Evolutionary conservation across 2,329 filamentous ascomycete genomes (phyloP).

Genomic region (Xenosphaeropsis pyriputrescens): DNA sequence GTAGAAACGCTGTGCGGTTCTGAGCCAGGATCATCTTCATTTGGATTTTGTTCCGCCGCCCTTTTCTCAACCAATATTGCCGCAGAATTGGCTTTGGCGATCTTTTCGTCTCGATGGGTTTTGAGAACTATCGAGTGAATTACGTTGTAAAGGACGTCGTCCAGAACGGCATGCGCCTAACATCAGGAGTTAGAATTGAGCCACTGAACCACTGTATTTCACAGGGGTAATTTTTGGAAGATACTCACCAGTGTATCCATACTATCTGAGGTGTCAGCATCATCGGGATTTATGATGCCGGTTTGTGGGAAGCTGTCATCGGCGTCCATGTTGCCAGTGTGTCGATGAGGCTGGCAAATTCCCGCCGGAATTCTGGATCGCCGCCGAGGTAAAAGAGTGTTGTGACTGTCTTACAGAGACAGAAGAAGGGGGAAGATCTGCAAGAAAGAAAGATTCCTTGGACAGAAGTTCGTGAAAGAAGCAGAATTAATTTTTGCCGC

Average conservation of each 20-base stretch:
- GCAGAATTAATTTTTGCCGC: too few relatives aligned
- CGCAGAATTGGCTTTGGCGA: slow-evolving; percentile 50
- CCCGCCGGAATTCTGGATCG: too few relatives aligned
- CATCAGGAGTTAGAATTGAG: background rate
- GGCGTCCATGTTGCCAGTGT: slow-evolving; percentile 6
- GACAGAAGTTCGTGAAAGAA: too few relatives aligned
- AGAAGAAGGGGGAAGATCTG: too few relatives aligned
- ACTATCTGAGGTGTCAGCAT: slow-evolving; percentile 22
- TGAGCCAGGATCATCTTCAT: slow-evolving; percentile 26
- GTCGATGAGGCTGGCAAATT: too few relatives aligned
- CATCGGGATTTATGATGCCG: slow-evolving; percentile 37
- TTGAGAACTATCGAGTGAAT: slow-evolving; percentile 62
- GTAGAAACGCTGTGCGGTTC: slow-evolving; percentile 36
- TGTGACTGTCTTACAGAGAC: too few relatives aligned
- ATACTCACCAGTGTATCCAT: slow-evolving; percentile 44
- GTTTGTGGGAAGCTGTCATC: slow-evolving; percentile 9
- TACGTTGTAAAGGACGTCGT: slow-evolving; percentile 64
- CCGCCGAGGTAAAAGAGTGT: too few relatives aligned
- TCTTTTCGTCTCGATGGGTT: slow-evolving; percentile 67
- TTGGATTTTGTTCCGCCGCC: slow-evolving; percentile 12
- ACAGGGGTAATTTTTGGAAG: too few relatives aligned
- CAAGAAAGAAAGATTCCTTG: too few relatives aligned
- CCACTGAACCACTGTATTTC: too few relatives aligned
- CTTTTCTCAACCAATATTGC: slow-evolving; percentile 47
- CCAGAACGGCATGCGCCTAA: slow-evolving; percentile 51